Percentiles rank a stretch among this genome's conserved stretches.
These are phyloP conservation scores for Rhododendron griersonianum DNA, from an alignment of 148 eudicot genomes.

Conservation along the genomic window DNA sequence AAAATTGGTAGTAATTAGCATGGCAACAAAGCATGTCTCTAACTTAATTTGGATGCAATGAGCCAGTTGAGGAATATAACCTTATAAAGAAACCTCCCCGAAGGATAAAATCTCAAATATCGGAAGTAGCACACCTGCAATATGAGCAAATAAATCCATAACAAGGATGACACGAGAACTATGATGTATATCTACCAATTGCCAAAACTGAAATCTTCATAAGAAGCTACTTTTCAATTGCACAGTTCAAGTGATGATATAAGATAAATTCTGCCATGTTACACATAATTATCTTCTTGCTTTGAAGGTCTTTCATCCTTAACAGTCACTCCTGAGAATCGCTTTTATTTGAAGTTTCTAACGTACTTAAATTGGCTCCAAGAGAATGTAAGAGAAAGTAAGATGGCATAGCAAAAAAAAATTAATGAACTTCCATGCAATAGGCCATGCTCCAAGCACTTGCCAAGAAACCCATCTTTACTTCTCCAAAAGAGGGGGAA, in stretches of 20 bases:
- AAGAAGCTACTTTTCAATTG: background rate
- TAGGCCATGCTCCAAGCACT: background rate
- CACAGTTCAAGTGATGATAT: background rate
- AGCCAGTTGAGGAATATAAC: slow-evolving; percentile 24
- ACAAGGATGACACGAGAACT: background rate
- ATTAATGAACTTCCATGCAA: background rate
- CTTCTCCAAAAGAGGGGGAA: background rate
- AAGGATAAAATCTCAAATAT: slow-evolving; percentile 81
- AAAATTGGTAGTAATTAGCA: slow-evolving; percentile 5
- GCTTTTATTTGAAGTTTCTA: background rate
- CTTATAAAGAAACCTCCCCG: slow-evolving; percentile 94
- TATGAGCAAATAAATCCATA: background rate
- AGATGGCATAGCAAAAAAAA: background rate
- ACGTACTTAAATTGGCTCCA: background rate
- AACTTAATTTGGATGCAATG: background rate
- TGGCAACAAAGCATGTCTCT: slow-evolving; percentile 1
- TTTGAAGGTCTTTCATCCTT: background rate
- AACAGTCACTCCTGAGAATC: background rate
- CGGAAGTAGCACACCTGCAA: slow-evolving; percentile 94
- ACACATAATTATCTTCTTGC: background rate
- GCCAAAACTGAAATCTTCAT: background rate
- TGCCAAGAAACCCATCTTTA: background rate
- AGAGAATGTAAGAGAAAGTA: background rate
- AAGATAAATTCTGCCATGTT: background rate
- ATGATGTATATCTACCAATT: background rate